Evolutionary conservation across 257 asterid genomes (phyloP), one percentile per base, ranked within the genome.

Genomic region (Plantago elongata): DNA sequence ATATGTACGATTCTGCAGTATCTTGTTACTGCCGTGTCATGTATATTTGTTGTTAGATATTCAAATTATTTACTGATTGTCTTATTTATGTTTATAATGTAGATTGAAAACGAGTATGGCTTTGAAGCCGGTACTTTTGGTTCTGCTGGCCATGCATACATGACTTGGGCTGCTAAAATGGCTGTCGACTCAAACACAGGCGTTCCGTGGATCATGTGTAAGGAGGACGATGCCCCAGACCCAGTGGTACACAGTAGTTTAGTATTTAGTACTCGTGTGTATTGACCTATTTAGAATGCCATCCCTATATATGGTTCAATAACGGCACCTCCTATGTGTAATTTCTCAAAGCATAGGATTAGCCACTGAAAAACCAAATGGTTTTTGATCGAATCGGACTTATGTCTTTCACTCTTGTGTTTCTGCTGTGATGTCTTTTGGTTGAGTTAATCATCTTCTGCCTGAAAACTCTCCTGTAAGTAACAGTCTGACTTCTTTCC

Each of bases 171-270:
- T n/a, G 97, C 99, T 45, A 87, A 85, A 62, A 89, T 93, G 96
- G 97, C 97, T 13, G 82, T 80, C 22, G 85, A 70, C 45, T 71
- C 84, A 44, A 71, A 69, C 51, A 93, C 97, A 0, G 97, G 97
- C 9, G 99, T 93, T 60, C 99, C 99, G 1, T 93, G 99, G 99
- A 64, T 87, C 66, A 93, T 93, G 99, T 93, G 99, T 55, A 89
- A 89, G 71, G 91, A 93, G 67, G 89, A 83, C 0, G 97, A 93
- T 54, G 97, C 96, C 65, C 99, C 99, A 0, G 99, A 93, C 75
- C 95, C 99, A 4, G 90, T 93, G 97, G 99, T 93, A 75, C 3
- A 3, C 8, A 7, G 5, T 34, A 4, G 2, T 34, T 34, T 34
- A 6, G 2, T 34, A 34, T 34, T 34, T 4, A 34, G 5, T 7